Conservation (phyloP, 2,329 filamentous ascomycete genomes). For the Massarina eburnea region DNA sequence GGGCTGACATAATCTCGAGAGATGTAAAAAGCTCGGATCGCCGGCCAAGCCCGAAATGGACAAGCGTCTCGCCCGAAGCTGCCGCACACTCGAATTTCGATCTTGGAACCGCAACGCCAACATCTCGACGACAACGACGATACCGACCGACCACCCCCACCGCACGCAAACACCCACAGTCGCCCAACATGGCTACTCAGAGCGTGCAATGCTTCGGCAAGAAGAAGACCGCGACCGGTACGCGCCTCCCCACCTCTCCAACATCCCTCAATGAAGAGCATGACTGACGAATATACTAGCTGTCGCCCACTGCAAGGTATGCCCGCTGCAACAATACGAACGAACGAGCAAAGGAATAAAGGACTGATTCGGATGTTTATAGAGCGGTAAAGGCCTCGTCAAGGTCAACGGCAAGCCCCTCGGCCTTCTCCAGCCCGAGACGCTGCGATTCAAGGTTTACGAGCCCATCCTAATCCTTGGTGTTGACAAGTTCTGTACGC, state of each 20-base stretch:
- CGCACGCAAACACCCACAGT: constrained; percentile 37
- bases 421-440: constrained; percentile 89
- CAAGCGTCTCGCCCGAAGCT: background rate
- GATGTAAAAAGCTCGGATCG: constrained; percentile 8
- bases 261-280: background rate
- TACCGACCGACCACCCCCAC: constrained; percentile 18
- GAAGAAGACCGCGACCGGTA: constrained; percentile 59
- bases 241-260: constrained; percentile 10
- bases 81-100: constrained; percentile 2
- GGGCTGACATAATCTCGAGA: constrained; percentile 4
- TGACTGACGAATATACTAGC: constrained; percentile 55
- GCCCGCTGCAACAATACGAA: constrained; percentile 30
- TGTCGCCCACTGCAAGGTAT: constrained; percentile 91
- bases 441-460: constrained; percentile 99
- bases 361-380: constrained; percentile 29
- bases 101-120: constrained; percentile 1
- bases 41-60: background rate
- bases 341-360: constrained; percentile 21
- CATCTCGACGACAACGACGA: constrained; percentile 2
- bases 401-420: constrained; percentile 99
- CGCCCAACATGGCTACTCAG: constrained; percentile 47
- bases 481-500: constrained; percentile 85
- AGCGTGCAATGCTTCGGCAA: constrained; percentile 95
- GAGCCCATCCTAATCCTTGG: constrained; percentile 97
- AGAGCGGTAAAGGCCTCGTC: constrained; percentile 85